Base-by-base conservation (phyloP, 345 rosid genomes). In the Populus alba region DNA sequence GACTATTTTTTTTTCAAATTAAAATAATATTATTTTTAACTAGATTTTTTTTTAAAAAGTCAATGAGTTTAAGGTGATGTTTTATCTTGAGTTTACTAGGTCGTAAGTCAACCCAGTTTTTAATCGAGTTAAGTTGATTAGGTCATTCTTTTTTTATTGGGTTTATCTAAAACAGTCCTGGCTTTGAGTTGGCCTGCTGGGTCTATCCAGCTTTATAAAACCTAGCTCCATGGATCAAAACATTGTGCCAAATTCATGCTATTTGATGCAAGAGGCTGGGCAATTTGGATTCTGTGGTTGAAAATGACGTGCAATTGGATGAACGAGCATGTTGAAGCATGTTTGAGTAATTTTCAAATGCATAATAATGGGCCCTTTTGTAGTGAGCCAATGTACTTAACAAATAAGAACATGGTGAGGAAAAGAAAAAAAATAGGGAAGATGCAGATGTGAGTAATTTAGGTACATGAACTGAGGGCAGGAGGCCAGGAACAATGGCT, bases 1-100 rank as follows among this genome's bases (percentile, higher is more conserved):
- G 5, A 33, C 0, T 4, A 0, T 33, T 3, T 33, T 33, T 31
- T n/a, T 33, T 33, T 4, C 0, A 33, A 33, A 33, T 33, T 0
- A 33, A 33, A 33, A 33, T 0, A 33, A 33, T 4, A 4, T 33
- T 33, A 3, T 33, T 33, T n/a, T 33, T 0, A 33, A 33, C 0
- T 33, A 33, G 0, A 4, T 4, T 33, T 0, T 4, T 33, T 33
- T 33, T 3, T 3, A 33, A 33, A 33, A 33, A 33, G 4, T 4
- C 5, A 33, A 33, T 0, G 0, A 33, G 5, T 33, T 33, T 0
- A 33, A 0, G 0, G 0, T 3, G 5, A 3, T 0, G 4, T 33
- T 3, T 33, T 33, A 33, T 0, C 5, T 0, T 0, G 5, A 33
- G 4, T 33, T 33, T 33, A 33, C 0, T 33, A 33, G 5, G 3